Base-by-base conservation (phyloP, 495 filamentous ascomycete species). In the Thermothielavioides terrestris region DNA sequence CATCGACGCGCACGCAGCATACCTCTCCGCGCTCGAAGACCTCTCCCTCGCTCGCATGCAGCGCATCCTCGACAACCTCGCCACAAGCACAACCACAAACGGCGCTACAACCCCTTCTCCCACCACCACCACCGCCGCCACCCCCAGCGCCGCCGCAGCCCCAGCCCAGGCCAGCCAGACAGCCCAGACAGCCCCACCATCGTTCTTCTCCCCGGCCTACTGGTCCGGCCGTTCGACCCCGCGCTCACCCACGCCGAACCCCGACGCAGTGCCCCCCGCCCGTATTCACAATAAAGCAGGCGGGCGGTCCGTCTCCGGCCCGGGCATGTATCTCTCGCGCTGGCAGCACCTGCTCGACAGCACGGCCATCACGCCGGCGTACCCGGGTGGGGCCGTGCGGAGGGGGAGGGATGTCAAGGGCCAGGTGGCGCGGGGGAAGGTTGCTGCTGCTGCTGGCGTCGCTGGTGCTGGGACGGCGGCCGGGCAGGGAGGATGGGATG, bases 291-390 rank as follows among this genome's bases (percentile, higher is more conserved):
- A 56, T 15, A 59, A 69, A 44, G 56, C 68, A 11, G 15, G 9
- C 17, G 14, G 22, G 40, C 49, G 40, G 46, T 47, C 39, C 30
- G 32, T 63, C 38, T 63, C 67, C 9, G 81, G 81, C 0, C 82
- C 83, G 9, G 83, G 82, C 0, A 76, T 79, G 41, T 86, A 78
- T 55, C 70, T 85, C 34, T 67, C 72, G 0, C 70, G 76, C 32
- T 86, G 83, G 83, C 77, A 85, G 59, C 55, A 71, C 15, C 65
- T 84, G 7, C 67, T 86, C 21, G 77, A 86, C 56, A 59, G 65
- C 6, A 81, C 81, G 0, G 46, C 69, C 14, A 74, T 86, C 17
- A 82, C 77, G 8, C 82, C 82, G 6, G 70, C 61, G 1, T 57
- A 55, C 10, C 60, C 64, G 0, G 56, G 57, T 14, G 78, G 76